Evolutionary conservation across 2,329 filamentous ascomycete species (phyloP).

Genomic region (Sarocladiaceae sp.): DNA sequence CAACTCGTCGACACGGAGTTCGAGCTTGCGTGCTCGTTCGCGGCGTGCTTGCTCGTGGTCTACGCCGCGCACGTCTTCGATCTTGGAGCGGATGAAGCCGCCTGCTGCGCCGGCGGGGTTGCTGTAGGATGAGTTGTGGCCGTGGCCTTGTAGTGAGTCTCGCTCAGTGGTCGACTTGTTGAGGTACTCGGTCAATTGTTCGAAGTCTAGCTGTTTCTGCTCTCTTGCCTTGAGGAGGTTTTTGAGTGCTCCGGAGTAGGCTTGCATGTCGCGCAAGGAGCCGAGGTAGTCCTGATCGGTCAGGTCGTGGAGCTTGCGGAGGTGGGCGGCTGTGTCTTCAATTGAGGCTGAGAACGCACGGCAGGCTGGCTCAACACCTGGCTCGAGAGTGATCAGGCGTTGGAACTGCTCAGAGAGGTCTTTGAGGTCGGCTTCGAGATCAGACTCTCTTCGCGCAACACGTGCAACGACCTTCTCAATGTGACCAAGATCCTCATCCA

Average conservation of each 20-base stretch:
- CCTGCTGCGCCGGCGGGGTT: conserved; percentile 54
- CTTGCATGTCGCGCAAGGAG: conserved; percentile 90
- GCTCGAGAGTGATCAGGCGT: conserved; percentile 84
- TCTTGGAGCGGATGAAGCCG: conserved; percentile 85
- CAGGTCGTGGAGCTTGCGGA: conserved; percentile 78
- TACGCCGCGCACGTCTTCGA: conserved; percentile 94
- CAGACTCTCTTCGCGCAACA: conserved; percentile 80
- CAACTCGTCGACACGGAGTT: conserved; percentile 87
- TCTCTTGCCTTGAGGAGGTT: conserved; percentile 86
- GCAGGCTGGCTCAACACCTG: conserved; percentile 75
- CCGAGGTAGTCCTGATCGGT: conserved; percentile 96
- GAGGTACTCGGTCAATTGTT: conserved; percentile 92
- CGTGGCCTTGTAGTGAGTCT: conserved; percentile 68
- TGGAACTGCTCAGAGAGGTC: conserved; percentile 94
- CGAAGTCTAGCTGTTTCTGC: conserved; percentile 96
- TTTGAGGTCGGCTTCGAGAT: conserved; percentile 81
- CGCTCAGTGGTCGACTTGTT: conserved; percentile 85
- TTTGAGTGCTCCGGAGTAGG: conserved; percentile 85
- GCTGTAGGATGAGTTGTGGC: conserved; percentile 61
- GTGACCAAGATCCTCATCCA: conserved; percentile 88
- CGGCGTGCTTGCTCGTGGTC: conserved; percentile 90
- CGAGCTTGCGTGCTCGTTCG: conserved; percentile 83
- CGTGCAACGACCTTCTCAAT: conserved; percentile 95
- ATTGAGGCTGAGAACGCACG: conserved; percentile 84
- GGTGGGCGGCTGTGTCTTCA: conserved; percentile 74